Evolutionary conservation across 352 stramenopile species (phyloP).

Genomic region (Globisporangium recalcitrans): DNA sequence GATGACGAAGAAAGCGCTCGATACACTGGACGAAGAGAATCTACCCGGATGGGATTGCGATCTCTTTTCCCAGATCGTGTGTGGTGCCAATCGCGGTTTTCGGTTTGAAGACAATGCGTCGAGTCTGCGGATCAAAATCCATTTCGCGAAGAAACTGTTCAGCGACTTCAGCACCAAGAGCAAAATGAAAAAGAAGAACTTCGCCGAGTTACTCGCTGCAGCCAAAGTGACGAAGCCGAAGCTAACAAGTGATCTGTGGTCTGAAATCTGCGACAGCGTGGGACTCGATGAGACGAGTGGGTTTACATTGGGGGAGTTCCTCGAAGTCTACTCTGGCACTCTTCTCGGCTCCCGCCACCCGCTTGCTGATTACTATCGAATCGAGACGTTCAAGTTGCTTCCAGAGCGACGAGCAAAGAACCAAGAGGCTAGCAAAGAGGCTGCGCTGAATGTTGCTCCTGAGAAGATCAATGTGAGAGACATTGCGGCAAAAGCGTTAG

Average conservation of each 20-base stretch:
- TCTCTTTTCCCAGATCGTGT: constrained; percentile 37
- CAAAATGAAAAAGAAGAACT: constrained; percentile 38
- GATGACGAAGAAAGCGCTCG: constrained; percentile 22
- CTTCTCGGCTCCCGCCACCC: constrained; percentile 37
- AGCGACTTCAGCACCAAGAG: constrained; percentile 30
- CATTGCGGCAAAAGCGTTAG: constrained; percentile 34
- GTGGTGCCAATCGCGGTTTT: constrained; percentile 23
- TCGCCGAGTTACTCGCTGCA: constrained; percentile 32
- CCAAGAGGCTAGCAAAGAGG: constrained; percentile 34
- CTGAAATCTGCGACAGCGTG: constrained; percentile 33
- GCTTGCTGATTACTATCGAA: constrained; percentile 47
- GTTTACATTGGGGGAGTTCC: constrained; percentile 30
- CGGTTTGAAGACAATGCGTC: constrained; percentile 36
- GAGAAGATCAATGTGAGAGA: constrained; percentile 50
- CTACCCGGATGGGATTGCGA: constrained; percentile 29
- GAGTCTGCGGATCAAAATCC: constrained; percentile 42
- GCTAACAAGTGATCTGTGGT: constrained; percentile 40
- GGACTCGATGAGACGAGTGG: constrained; percentile 28
- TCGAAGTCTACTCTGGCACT: constrained; percentile 35
- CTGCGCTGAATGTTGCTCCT: constrained; percentile 35
- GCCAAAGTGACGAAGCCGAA: constrained; percentile 35
- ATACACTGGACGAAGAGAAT: constrained; percentile 19
- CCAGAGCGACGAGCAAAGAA: constrained; percentile 30
- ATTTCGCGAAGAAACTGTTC: constrained; percentile 51
- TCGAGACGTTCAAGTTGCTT: constrained; percentile 52